These are phyloP conservation scores for Ramalina intermedia DNA, from an alignment of 495 filamentous ascomycete species.

Conservation along the genomic window DNA sequence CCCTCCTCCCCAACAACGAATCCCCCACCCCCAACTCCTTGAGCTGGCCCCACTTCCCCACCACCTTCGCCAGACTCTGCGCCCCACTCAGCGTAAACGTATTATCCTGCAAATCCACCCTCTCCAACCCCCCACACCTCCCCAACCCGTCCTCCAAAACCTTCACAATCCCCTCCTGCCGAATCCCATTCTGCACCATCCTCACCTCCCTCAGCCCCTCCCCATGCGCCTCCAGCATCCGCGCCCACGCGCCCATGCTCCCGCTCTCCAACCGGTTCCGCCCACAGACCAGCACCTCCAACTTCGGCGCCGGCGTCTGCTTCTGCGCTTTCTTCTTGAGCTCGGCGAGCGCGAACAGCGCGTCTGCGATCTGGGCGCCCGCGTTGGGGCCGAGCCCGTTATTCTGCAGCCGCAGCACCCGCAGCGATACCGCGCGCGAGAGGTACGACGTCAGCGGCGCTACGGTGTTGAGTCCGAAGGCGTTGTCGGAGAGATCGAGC, in stretches of 20 bases:
- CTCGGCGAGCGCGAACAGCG: conserved; percentile 56
- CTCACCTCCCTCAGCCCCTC: conserved; percentile 64
- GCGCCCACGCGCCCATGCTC: conserved; percentile 89
- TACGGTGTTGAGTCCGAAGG: conserved; percentile 86
- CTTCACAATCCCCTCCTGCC: conserved; percentile 75
- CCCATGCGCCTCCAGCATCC: conserved; percentile 61
- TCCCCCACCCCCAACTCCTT: conserved; percentile 80
- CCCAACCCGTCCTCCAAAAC: conserved; percentile 64
- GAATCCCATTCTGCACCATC: conserved; percentile 98
- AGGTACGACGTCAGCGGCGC: conserved; percentile 77
- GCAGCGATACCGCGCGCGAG: conserved; percentile 67
- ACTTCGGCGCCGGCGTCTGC: conserved; percentile 52
- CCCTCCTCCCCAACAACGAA: conserved; percentile 67
- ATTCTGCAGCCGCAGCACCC: conserved; percentile 89
- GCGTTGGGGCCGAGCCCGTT: conserved; percentile 92
- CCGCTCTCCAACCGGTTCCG: conserved; percentile 92
- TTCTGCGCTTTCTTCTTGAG: conserved; percentile 48
- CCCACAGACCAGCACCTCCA: conserved; percentile 91
- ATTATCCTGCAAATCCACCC: conserved; percentile 91
- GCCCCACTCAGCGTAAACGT: conserved; percentile 80
- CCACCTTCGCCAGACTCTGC: conserved; percentile 58
- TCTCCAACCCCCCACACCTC: conserved; percentile 45
- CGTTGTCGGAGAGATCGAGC: conserved; percentile 92
- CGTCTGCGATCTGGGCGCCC: conserved; percentile 71
- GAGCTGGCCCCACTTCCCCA: conserved; percentile 59